phyloP scores from a whole-genome alignment of 2,329 filamentous ascomycete species.

The Neonectria neomacrospora region DNA sequence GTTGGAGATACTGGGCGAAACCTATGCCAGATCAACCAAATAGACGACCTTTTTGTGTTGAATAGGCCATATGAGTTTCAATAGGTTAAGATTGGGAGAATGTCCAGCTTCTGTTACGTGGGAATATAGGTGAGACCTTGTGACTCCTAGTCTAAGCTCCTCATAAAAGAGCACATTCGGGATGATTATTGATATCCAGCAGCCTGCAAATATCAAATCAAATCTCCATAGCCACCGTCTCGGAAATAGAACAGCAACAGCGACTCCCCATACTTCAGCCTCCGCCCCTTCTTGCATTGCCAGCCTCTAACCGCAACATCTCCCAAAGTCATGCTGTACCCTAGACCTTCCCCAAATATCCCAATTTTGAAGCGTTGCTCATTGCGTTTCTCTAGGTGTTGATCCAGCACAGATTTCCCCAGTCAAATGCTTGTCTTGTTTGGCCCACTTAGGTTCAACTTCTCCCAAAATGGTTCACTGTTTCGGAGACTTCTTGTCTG shows the following conservation, averaged over 20 bases:
- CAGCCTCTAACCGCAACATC: neutral
- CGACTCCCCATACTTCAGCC: neutral
- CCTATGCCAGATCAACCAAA: neutral
- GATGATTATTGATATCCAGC: neutral
- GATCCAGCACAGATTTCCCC: neutral
- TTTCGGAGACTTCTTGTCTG: neutral
- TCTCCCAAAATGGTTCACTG: neutral
- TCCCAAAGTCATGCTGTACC: neutral
- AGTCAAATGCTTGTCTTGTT: neutral
- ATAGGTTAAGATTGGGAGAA: neutral
- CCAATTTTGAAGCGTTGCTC: neutral
- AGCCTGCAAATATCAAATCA: neutral
- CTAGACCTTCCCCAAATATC: neutral
- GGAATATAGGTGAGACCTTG: neutral
- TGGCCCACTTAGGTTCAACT: neutral
- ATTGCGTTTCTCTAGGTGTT: neutral
- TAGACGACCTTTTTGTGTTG: no score
- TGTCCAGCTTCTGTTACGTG: neutral
- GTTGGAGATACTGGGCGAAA: neutral
- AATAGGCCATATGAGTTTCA: no score
- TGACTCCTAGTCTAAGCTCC: neutral
- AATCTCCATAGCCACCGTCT: neutral
- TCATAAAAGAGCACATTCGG: no score
- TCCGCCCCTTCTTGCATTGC: neutral
- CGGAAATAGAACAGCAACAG: neutral